Evolutionary conservation across 805 yeast genomes (phyloP), one percentile per base, ranked within the genome.

Genomic region (Candida maesae): DNA sequence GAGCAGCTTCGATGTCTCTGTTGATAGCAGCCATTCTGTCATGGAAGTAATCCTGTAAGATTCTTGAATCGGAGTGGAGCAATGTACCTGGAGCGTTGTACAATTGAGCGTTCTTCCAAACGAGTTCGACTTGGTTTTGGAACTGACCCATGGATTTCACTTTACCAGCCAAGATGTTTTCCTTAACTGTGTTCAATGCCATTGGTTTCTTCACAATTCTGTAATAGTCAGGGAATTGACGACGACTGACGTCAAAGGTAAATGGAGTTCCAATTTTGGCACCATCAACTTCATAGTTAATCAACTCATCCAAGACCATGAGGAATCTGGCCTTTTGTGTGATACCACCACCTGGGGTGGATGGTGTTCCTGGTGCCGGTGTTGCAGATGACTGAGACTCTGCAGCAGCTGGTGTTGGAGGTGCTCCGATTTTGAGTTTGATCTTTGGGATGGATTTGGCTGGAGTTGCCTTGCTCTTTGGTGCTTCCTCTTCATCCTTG

Each of bases 191-290:
- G 38, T 70, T 72, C 52, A 91, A 74, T 1, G 95, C 76, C 60
- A 87, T 84, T 12, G 96, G 95, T 39, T 73, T 67, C 48, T 77
- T 73, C 33, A 91, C 80, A 6, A 84, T 66, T 47, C 76, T 73
- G 63, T 81, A 81, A 65, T 90, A 90, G 53, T 85, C 95, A 1
- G 96, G 95, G 52, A 84, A 82, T 44, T 74, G 76, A 12, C 75
- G 74, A 24, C 73, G 74, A 53, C 79, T 79, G 2, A 91, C 93
- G 41, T 79, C 81, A 24, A 80, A 84, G 66, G 84, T 59, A 58
- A 89, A 90, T 1, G 95, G 85, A 12, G 74, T 84, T 45, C 84
- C 74, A 30, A 83, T 67, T 35, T 66, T 50, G 18, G 56, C 59
- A 16, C 58, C 59, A 19, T 61, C 50, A 14, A 64, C 49, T 21